Conservation (phyloP, 306 rosid genomes). For the Geum urbanum region DNA sequence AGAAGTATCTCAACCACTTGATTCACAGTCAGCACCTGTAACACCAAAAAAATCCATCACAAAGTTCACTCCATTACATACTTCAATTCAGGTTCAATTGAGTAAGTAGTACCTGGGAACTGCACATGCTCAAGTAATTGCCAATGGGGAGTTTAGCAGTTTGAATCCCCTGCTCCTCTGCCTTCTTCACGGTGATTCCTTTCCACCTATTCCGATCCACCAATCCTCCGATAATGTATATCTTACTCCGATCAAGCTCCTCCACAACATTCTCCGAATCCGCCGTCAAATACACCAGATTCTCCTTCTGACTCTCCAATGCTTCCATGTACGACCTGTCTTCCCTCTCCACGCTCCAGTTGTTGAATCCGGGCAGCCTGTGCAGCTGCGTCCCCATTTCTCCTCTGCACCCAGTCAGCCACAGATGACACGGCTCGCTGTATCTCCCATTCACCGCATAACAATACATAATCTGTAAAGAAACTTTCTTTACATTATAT, state of each 20-base stretch:
- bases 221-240: conserved; percentile 79
- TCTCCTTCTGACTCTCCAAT: conserved; percentile 56
- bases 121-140: conserved; percentile 75
- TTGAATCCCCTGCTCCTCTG: conserved; percentile 82
- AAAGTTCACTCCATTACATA: not conserved
- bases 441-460: conserved; percentile 82
- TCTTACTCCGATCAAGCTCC: conserved; percentile 68
- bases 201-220: conserved; percentile 94
- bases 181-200: conserved; percentile 86
- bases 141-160: conserved; percentile 87
- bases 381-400: conserved; percentile 63
- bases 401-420: conserved; percentile 83
- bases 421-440: conserved; percentile 64
- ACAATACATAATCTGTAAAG: conserved; percentile 76
- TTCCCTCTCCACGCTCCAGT: conserved; percentile 80
- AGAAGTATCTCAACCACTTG: conserved; percentile 69
- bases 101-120: conserved; percentile 65
- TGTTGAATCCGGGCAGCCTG: conserved; percentile 72
- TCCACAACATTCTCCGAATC: conserved; percentile 80
- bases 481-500: not conserved
- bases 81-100: too few species aligned
- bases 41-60: not conserved
- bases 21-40: conserved; percentile 91
- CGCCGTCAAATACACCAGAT: conserved; percentile 79
- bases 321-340: conserved; percentile 62